Evolutionary conservation across 306 rosid genomes (phyloP).

Genomic region (Senna tora): DNA sequence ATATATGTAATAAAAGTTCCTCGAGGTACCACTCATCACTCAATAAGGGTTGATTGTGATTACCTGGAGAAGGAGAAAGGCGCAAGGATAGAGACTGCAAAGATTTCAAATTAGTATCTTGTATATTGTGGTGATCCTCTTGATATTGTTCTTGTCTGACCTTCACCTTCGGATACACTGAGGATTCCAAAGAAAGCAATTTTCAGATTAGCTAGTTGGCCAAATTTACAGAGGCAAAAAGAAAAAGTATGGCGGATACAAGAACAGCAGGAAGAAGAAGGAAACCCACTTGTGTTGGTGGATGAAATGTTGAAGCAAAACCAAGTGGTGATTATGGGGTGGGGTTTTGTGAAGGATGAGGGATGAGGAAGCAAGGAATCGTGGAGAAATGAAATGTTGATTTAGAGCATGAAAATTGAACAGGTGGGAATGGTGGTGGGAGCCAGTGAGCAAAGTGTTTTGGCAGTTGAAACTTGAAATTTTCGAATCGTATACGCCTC

Average conservation of each 20-base stretch:
- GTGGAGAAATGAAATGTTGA: background rate
- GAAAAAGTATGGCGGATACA: background rate
- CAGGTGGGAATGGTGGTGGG: background rate
- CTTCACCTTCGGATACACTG: slow-evolving; percentile 55
- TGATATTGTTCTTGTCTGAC: slow-evolving; percentile 24
- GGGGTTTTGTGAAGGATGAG: too few species aligned
- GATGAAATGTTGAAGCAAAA: background rate
- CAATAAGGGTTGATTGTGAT: background rate
- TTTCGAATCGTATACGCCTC: slow-evolving; percentile 6
- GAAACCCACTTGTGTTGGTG: slow-evolving; percentile 28
- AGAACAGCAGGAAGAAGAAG: background rate
- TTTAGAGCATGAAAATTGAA: too few species aligned
- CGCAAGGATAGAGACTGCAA: slow-evolving; percentile 37
- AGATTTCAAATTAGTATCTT: slow-evolving; percentile 44
- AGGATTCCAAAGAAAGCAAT: slow-evolving; percentile 17
- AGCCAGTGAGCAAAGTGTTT: background rate
- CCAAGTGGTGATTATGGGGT: background rate
- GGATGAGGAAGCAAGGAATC: background rate
- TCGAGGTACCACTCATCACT: background rate
- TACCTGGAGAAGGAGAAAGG: slow-evolving; percentile 44
- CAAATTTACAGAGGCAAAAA: background rate
- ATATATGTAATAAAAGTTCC: slow-evolving; percentile 3
- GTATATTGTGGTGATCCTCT: slow-evolving; percentile 17
- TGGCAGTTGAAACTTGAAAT: background rate
- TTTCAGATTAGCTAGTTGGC: background rate